Evolutionary conservation across 2,329 filamentous ascomycete genomes (phyloP).

Genomic region (Amylocarpus encephaloides): DNA sequence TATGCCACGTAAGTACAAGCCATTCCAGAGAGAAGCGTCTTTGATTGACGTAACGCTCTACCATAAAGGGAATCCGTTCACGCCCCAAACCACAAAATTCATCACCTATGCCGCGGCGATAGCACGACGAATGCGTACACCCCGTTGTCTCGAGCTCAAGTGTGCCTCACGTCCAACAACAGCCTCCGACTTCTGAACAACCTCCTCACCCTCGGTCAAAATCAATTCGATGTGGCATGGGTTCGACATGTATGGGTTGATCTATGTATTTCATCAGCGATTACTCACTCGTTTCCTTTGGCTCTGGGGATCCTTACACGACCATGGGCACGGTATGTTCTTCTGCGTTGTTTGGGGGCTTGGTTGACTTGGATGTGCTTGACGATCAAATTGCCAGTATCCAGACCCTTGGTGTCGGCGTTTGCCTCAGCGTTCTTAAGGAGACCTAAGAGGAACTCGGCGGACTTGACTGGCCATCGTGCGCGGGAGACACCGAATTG

Average conservation of each 20-base stretch:
- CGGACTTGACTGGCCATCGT: slow-evolving; percentile 99
- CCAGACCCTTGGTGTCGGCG: slow-evolving; percentile 93
- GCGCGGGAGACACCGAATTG: slow-evolving; percentile 96
- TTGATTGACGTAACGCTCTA: slow-evolving; percentile 21
- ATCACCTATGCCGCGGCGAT: slow-evolving; percentile 55
- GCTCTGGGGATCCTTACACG: slow-evolving; percentile 67
- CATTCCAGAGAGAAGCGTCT: slow-evolving; percentile 20
- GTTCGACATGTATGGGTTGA: slow-evolving; percentile 99
- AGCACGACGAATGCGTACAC: slow-evolving; percentile 57
- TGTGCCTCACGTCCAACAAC: slow-evolving; percentile 60
- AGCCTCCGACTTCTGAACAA: slow-evolving; percentile 80
- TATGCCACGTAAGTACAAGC: slow-evolving; percentile 30
- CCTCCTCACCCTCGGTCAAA: slow-evolving; percentile 95
- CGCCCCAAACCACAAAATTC: slow-evolving; percentile 26
- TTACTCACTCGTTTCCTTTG: neutral
- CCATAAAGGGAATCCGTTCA: slow-evolving; percentile 24
- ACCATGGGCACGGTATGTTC: slow-evolving; percentile 99
- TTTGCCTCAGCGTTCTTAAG: slow-evolving; percentile 98
- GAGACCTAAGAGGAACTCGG: slow-evolving; percentile 94
- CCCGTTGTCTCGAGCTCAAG: slow-evolving; percentile 90
- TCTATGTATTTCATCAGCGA: slow-evolving; percentile 47
- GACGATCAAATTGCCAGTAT: slow-evolving; percentile 94
- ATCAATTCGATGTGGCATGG: slow-evolving; percentile 99
- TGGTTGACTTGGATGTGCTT: slow-evolving; percentile 99
- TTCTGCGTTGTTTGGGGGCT: slow-evolving; percentile 97